These are phyloP conservation scores for Venturia effusa DNA, from an alignment of 2,329 filamentous ascomycete species.

Conservation along the genomic window DNA sequence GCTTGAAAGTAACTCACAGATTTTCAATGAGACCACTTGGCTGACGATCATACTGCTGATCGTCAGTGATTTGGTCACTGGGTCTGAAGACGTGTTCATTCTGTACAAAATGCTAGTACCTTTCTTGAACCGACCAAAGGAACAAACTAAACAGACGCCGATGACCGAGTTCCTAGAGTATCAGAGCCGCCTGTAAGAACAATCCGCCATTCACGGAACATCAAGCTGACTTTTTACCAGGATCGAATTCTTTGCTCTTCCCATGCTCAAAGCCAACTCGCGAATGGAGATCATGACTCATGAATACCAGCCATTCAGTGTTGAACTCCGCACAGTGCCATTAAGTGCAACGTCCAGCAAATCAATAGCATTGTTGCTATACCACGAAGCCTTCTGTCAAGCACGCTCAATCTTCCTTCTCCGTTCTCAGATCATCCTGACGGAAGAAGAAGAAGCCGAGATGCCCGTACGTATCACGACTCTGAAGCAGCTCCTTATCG, in stretches of 20 bases:
- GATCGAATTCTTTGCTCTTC: neutral
- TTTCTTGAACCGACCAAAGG: neutral
- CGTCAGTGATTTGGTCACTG: slow-evolving; percentile 32
- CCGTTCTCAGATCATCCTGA: neutral
- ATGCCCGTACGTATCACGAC: neutral
- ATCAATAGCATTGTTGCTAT: neutral
- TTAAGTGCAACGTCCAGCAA: neutral
- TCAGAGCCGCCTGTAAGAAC: neutral
- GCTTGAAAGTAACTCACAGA: slow-evolving; percentile 22
- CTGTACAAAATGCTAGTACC: neutral
- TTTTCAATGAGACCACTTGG: slow-evolving; percentile 21
- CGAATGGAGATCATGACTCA: neutral
- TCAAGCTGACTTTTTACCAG: neutral
- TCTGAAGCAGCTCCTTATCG: neutral
- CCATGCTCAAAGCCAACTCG: neutral
- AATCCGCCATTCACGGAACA: neutral
- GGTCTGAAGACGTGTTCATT: slow-evolving; percentile 21
- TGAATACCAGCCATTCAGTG: neutral
- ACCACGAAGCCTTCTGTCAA: neutral
- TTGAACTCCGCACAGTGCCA: neutral
- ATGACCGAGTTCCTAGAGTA: neutral
- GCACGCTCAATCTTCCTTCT: neutral
- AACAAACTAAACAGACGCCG: neutral
- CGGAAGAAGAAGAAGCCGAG: neutral
- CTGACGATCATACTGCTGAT: slow-evolving; percentile 29